Base-by-base conservation (phyloP, 345 rosid genomes). In the Sisymbrium altissimum region DNA sequence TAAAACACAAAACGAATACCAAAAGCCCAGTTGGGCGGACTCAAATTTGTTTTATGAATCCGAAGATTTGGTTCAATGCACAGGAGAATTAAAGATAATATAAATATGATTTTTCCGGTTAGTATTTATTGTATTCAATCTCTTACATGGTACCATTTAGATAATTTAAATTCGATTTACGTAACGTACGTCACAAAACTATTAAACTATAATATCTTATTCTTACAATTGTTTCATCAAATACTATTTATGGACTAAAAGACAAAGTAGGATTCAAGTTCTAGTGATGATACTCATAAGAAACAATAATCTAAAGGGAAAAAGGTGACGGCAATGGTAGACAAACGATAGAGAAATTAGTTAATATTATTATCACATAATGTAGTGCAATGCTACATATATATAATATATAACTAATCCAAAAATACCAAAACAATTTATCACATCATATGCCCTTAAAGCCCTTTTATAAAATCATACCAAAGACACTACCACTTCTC, bases 381-480 rank as follows among this genome's bases (percentile, higher is more conserved):
- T 38, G 18, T 38, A 64, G 54, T 45, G 29, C 41, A 44, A 44
- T 3, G 6, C 15, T 44, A 15, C 39, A 29, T 9, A 6, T 9
- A 32, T 56, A 32, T 7, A 57, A 17, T 57, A 10, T 10, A 39
- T 39, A 35, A 17, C 2, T 33, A 54, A 14, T 14, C 27, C n/a
- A 17, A 23, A 58, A 35, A 35, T 9, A 18, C 15, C n/a, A 35
- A 58, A 5, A 32, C 44, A 32, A 57, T 33, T 33, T 12, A 32
- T 32, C 40, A 32, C 17, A 64, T 29, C 27, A 29, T 27, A 44
- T 15, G 17, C 54, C 27, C n/a, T n/a, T n/a, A n/a, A n/a, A n/a
- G n/a, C n/a, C 54, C n/a, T 64, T 78, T 82, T 78, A 72, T 21
- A 44, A 44, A 44, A 44, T 14, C 48, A n/a, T n/a, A n/a, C n/a